Conservation (phyloP, 2,329 filamentous ascomycete species). For the Plectosphaerella cucumerina region DNA sequence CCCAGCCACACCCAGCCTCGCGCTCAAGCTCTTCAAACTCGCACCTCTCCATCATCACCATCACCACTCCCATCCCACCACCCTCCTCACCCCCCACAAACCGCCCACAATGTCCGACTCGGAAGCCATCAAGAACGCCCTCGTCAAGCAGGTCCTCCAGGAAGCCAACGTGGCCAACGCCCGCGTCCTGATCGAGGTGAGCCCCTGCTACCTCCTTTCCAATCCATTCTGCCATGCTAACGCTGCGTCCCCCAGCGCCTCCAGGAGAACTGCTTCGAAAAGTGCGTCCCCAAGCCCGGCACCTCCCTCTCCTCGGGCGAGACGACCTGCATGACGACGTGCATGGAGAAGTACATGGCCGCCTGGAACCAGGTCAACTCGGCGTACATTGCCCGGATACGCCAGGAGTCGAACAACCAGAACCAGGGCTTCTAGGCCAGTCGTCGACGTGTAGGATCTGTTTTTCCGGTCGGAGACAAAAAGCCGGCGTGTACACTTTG, state of each 20-base stretch:
- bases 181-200: constrained; percentile 65
- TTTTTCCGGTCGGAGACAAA: not conserved
- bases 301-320: constrained; percentile 63
- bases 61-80: not conserved
- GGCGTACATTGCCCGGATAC: constrained; percentile 61
- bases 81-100: constrained; percentile 12
- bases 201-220: no score
- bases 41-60: not conserved
- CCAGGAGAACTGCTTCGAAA: constrained; percentile 77
- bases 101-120: constrained; percentile 47
- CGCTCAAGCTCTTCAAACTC: constrained; percentile 3
- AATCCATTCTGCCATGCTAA: not conserved
- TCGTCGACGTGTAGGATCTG: not conserved
- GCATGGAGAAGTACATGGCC: constrained; percentile 82
- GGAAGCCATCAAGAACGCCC: constrained; percentile 52
- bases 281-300: constrained; percentile 69
- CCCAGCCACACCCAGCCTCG: not conserved
- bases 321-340: constrained; percentile 66
- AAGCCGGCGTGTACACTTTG: not conserved
- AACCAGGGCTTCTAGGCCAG: constrained; percentile 1
- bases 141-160: constrained; percentile 61
- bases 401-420: constrained; percentile 47
- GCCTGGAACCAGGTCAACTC: constrained; percentile 73
- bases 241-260: constrained; percentile 54
- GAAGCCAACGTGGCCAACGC: constrained; percentile 67